Evolutionary conservation across 1,139 yeast genomes (phyloP).

Genomic region (Candida pseudoviswanathii): DNA sequence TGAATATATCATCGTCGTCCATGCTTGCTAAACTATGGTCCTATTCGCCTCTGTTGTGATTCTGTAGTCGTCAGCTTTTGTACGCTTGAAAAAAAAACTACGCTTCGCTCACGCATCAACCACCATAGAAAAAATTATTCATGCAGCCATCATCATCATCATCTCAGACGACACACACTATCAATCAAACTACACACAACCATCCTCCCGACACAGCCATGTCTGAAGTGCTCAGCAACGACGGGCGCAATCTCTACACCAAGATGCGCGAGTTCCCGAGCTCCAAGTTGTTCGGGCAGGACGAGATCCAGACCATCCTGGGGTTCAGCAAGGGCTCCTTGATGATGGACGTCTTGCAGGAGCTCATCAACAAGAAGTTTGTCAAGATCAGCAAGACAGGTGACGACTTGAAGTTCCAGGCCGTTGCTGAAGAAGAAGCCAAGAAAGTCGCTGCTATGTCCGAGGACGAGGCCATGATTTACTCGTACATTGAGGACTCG

Average conservation of each 20-base stretch:
- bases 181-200: neutral
- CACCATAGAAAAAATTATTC: conserved; percentile 6
- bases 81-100: conserved; percentile 3
- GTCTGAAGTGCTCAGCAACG: conserved; percentile 37
- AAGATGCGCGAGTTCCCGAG: conserved; percentile 56
- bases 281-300: conserved; percentile 55
- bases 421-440: conserved; percentile 68
- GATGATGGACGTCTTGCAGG: conserved; percentile 64
- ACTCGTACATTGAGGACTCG: conserved; percentile 86
- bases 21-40: neutral
- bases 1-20: conserved; percentile 11
- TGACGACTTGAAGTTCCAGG: conserved; percentile 70
- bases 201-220: conserved; percentile 9
- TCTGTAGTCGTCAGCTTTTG: too few relatives aligned
- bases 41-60: too few relatives aligned
- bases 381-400: conserved; percentile 69
- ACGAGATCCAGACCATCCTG: conserved; percentile 54
- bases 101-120: neutral
- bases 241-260: conserved; percentile 58
- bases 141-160: neutral
- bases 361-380: conserved; percentile 62
- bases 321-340: conserved; percentile 39
- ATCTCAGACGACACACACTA: neutral
- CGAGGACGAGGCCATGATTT: conserved; percentile 89
- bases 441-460: conserved; percentile 71